Conservation (phyloP, 768 basidiomycete genomes). For the Hygrophorus pudorinus region DNA sequence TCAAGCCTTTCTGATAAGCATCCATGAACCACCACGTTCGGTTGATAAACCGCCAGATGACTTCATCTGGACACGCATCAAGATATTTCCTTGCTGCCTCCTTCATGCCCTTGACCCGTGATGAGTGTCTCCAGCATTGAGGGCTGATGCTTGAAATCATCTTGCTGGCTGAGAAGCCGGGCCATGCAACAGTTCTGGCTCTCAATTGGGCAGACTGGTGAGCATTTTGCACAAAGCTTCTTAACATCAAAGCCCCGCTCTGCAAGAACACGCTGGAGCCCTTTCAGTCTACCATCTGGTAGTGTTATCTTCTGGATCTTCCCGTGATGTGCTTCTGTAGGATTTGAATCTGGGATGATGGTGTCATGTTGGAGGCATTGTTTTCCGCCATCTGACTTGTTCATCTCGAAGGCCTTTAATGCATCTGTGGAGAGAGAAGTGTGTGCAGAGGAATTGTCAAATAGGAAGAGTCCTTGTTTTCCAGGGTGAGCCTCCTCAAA, state of each 20-base stretch:
- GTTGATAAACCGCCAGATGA: too few species aligned
- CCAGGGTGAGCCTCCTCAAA: conserved; percentile 27
- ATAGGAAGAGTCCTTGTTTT: conserved; percentile 24
- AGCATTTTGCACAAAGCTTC: too few species aligned
- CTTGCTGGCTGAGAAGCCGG: too few species aligned
- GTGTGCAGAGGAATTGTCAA: conserved; percentile 34
- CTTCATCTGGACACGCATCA: too few species aligned
- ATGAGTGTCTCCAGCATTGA: too few species aligned
- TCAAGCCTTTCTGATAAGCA: too few species aligned
- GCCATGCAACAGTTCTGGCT: too few species aligned
- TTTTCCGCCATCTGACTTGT: conserved; percentile 20
- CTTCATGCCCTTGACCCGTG: conserved; percentile 16
- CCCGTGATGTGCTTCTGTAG: conserved; percentile 8
- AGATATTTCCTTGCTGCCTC: background rate
- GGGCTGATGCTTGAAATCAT: too few species aligned
- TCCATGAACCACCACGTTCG: background rate
- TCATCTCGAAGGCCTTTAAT: conserved; percentile 24
- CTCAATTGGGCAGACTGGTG: too few species aligned
- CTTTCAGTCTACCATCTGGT: conserved; percentile 18
- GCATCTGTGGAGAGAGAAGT: conserved; percentile 20
- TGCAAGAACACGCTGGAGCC: conserved; percentile 20
- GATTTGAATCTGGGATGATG: conserved; percentile 20
- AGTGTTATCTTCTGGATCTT: conserved; percentile 10
- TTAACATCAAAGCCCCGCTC: conserved; percentile 20
- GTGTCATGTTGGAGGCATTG: conserved; percentile 17